These are phyloP conservation scores for Clavariopsis aquatica DNA, from an alignment of 495 filamentous ascomycete genomes.

Conservation along the genomic window DNA sequence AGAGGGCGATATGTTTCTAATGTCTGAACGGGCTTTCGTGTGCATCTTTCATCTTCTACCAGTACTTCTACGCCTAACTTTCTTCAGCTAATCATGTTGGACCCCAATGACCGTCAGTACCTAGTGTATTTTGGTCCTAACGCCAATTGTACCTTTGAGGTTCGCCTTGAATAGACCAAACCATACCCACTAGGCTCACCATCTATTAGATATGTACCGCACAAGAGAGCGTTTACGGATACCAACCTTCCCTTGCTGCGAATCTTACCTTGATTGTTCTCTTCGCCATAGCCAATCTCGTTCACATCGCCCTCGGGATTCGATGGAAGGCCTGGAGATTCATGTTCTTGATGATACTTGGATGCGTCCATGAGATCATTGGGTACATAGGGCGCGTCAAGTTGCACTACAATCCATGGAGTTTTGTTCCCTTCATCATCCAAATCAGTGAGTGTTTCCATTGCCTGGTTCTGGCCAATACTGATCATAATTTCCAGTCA, in stretches of 20 bases:
- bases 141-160: slow-evolving; percentile 14
- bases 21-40: background rate
- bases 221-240: slow-evolving; percentile 8
- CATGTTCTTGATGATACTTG: slow-evolving; percentile 37
- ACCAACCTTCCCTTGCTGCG: slow-evolving; percentile 8
- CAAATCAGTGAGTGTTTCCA: slow-evolving; percentile 43
- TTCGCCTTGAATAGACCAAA: background rate
- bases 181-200: background rate
- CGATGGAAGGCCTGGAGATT: slow-evolving; percentile 45
- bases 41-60: background rate
- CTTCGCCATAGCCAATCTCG: slow-evolving; percentile 31
- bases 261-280: slow-evolving; percentile 15
- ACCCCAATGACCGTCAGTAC: slow-evolving; percentile 1
- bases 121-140: slow-evolving; percentile 7
- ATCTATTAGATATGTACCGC: slow-evolving; percentile 5
- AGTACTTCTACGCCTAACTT: background rate
- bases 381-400: slow-evolving; percentile 55
- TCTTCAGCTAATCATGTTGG: background rate
- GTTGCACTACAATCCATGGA: slow-evolving; percentile 52
- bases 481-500: too few species aligned
- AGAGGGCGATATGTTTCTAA: background rate
- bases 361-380: slow-evolving; percentile 47
- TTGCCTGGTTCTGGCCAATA: too few species aligned
- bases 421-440: slow-evolving; percentile 52
- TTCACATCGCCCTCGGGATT: slow-evolving; percentile 47